Evolutionary conservation across 2,329 filamentous ascomycete species (phyloP).

Genomic region (Hypoxylon sp.): DNA sequence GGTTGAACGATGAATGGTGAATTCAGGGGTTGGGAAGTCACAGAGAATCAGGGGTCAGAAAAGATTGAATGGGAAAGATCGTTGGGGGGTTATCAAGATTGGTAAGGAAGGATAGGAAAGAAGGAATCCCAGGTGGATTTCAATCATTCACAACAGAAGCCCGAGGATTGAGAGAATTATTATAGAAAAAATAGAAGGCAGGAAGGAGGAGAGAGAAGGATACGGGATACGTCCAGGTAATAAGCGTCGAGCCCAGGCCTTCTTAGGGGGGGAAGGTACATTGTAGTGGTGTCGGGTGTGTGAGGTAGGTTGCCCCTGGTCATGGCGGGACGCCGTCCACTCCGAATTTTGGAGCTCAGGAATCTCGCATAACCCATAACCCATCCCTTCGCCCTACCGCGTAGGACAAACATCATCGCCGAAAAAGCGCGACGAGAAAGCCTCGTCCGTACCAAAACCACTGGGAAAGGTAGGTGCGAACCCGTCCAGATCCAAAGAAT

Average conservation of each 20-base stretch:
- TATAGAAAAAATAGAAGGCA: constrained; percentile 1
- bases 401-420: constrained; percentile 41
- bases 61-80: constrained; percentile 4
- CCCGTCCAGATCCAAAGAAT: constrained; percentile 1
- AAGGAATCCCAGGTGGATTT: neutral
- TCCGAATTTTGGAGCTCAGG: constrained; percentile 44
- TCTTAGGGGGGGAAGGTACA: constrained; percentile 25
- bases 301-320: constrained; percentile 30
- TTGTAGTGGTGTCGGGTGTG: constrained; percentile 20
- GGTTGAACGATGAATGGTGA: constrained; percentile 16
- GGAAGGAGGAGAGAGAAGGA: neutral
- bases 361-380: constrained; percentile 35
- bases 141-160: neutral
- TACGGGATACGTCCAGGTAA: neutral
- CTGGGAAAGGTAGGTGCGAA: constrained; percentile 8
- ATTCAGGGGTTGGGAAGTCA: constrained; percentile 31
- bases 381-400: constrained; percentile 42
- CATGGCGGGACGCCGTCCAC: constrained; percentile 34
- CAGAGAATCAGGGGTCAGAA: constrained; percentile 15
- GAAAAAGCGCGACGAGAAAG: constrained; percentile 38
- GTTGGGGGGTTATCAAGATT: neutral
- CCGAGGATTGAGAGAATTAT: neutral
- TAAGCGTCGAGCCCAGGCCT: constrained; percentile 19
- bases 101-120: neutral
- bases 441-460: neutral